Base-by-base conservation (phyloP, 1,139 yeast species). In the Blastobotrys buckinghamii region DNA sequence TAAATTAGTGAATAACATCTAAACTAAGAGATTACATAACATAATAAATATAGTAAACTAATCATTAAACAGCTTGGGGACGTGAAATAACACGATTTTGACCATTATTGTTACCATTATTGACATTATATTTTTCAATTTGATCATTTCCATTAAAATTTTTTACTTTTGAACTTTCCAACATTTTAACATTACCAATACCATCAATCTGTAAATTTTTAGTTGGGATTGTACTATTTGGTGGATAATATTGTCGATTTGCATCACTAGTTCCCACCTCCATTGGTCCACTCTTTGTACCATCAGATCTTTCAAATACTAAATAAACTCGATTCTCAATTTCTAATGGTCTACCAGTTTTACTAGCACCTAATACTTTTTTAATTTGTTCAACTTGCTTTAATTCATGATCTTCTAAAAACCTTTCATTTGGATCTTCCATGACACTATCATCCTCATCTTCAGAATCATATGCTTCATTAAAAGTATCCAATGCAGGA, bases 321-420 rank as follows among this genome's bases (percentile, higher is more conserved):
- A 46, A 45, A 35, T 24, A 49, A 12, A 48, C 51, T 15, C 52
- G 44, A 33, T 49, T 47, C 30, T 48, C 51, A 7, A 50, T 54
- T 26, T 62, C 65, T 15, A 66, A 7, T 5, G 36, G 40, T 16
- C 32, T 24, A 13, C 33, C 43, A 8, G 7, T 9, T 19, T 29
- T 26, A 5, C 10, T 30, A 26, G 6, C 6, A 15, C 24, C 7
- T 9, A 29, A 29, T 6, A 13, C 32, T 13, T 13, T 10, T 29
- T 29, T 29, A 32, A 17, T 15, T 15, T 36, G 26, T 29, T 29
- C 32, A 10, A 13, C 32, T 20, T 22, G 10, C 6, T 39, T 20
- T 15, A 15, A 9, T 29, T 29, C n/a, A 13, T 10, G 3, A 6
- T 29, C n/a, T 29, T 29, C 32, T 10, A 29, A 29, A 29, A 29